phyloP scores from a whole-genome alignment of 148 eudicot species.

The Cornus florida region DNA sequence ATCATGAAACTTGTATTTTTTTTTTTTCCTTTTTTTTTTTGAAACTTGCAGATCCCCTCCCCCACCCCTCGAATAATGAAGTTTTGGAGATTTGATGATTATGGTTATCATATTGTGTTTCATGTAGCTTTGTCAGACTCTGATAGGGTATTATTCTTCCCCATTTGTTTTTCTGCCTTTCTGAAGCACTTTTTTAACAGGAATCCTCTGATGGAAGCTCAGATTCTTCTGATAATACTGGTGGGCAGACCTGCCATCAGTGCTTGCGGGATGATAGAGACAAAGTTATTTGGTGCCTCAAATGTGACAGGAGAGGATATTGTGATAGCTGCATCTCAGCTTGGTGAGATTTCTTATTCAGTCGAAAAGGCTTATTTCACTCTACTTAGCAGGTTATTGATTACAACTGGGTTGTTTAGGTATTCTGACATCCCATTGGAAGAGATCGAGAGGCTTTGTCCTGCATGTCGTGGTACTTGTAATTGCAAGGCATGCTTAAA shows the following conservation, averaged over 20 bases:
- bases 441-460: conserved; percentile 76
- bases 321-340: conserved; percentile 77
- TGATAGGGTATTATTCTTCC: too few species aligned
- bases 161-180: conserved; percentile 7
- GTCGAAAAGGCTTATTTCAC: not conserved
- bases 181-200: conserved; percentile 32
- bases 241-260: conserved; percentile 82
- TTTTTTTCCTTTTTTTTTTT: too few species aligned
- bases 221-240: conserved; percentile 69
- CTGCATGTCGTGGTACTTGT: conserved; percentile 96
- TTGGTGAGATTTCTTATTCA: conserved; percentile 53
- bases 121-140: too few species aligned
- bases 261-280: conserved; percentile 57
- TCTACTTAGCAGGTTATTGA: not conserved
- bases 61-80: too few species aligned
- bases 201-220: conserved; percentile 67
- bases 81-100: too few species aligned
- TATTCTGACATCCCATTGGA: conserved; percentile 65
- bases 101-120: too few species aligned
- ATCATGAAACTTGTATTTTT: too few species aligned
- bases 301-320: conserved; percentile 91
- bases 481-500: conserved; percentile 83
- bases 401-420: conserved; percentile 36
- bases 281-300: conserved; percentile 67
- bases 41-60: too few species aligned